Base-by-base conservation (phyloP, 2,329 filamentous ascomycete species). In the Lasiodiplodia sp. region DNA sequence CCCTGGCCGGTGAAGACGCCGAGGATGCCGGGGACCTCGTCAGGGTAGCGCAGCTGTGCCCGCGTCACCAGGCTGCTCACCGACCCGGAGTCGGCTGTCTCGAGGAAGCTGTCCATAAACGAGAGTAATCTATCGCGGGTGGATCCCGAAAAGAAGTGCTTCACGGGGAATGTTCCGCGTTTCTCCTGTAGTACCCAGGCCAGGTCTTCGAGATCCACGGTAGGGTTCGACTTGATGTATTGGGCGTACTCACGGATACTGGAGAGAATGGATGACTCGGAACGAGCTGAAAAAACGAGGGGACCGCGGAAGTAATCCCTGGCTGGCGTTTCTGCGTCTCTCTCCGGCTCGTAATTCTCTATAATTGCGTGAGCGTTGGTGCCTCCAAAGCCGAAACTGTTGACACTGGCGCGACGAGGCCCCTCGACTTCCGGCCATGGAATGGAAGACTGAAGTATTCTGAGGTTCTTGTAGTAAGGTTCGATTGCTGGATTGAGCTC, bases 1-100 rank as follows among this genome's bases (percentile, higher is more conserved):
- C 82, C 82, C 68, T 83, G 82, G 3, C 82, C 82, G 0, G 81
- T 82, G 69, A 83, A 83, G 5, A 83, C 68, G 7, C 79, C 81
- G 4, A 72, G 72, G 14, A 80, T 49, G 16, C 68, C 38, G 4
- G 69, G 70, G 31, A 34, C 31, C 31, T 34, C 31, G 31, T 34
- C 31, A 0, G 31, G 31, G 31, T 34, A 34, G 7, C 31, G 31
- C 31, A 34, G 31, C 31, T 34, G 31, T 34, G 18, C 7, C 28
- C 18, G 28, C 28, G 28, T 18, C 11, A 28, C 53, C 3, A 57
- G 28, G 16, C 7, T 57, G 28, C 16, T 18, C 6, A 21, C 53
- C 1, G 31, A 34, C 8, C 31, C 31, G 0, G 31, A 34, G 31
- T 34, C 31, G 31, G 31, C 31, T 8, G 31, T 34, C 31, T 34